These are phyloP conservation scores for Aspergillus hiratsukae DNA, from an alignment of 2,329 filamentous ascomycete species.

Conservation along the genomic window DNA sequence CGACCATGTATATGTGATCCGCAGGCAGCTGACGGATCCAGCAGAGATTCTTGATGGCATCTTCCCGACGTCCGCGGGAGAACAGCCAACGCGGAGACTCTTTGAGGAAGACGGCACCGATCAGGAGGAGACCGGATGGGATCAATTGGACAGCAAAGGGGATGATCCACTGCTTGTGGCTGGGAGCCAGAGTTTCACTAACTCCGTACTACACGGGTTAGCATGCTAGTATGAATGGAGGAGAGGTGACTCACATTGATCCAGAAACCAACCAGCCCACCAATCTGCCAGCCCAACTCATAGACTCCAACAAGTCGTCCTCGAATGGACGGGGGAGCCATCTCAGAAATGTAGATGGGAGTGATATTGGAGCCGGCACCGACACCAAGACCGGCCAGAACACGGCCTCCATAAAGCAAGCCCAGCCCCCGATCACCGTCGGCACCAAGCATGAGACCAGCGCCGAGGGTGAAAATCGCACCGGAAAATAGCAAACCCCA, in stretches of 20 bases:
- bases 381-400: slow-evolving; percentile 55
- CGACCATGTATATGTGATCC: slow-evolving; percentile 59
- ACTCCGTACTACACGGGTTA: slow-evolving; percentile 49
- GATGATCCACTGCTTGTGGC: slow-evolving; percentile 39
- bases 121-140: slow-evolving; percentile 42
- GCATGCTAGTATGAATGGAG: slow-evolving; percentile 11
- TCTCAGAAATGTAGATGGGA: slow-evolving; percentile 58
- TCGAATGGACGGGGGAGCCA: slow-evolving; percentile 55
- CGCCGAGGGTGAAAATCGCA: slow-evolving; percentile 64
- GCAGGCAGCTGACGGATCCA: slow-evolving; percentile 41
- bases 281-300: slow-evolving; percentile 53
- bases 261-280: slow-evolving; percentile 49
- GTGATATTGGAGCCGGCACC: slow-evolving; percentile 54
- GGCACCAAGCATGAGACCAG: slow-evolving; percentile 67
- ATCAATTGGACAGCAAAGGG: slow-evolving; percentile 41
- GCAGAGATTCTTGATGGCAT: slow-evolving; percentile 54
- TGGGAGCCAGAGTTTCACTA: slow-evolving; percentile 27
- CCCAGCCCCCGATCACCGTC: slow-evolving; percentile 60
- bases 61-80: slow-evolving; percentile 62
- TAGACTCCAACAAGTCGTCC: slow-evolving; percentile 57
- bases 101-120: slow-evolving; percentile 58
- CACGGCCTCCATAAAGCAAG: slow-evolving; percentile 53
- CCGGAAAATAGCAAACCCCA: slow-evolving; percentile 59
- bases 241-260: slow-evolving; percentile 35
- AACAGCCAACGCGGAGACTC: slow-evolving; percentile 68